Percentiles rank a stretch among this genome's conserved stretches.
Conservation (phyloP, 352 stramenopile genomes). For the Phytophthora fragariae region DNA sequence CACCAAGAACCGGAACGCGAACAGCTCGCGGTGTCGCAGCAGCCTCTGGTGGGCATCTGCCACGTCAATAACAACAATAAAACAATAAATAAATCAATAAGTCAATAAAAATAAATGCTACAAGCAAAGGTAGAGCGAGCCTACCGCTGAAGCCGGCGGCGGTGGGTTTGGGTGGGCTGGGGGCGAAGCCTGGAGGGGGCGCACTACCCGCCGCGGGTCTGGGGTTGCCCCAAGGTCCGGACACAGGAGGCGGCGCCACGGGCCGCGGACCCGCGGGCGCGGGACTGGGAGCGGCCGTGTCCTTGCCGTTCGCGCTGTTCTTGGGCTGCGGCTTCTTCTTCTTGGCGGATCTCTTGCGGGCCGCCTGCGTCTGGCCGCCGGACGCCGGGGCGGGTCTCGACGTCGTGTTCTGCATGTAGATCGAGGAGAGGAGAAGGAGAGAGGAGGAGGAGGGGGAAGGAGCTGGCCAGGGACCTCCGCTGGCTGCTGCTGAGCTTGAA, state of each 20-base stretch:
- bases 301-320: constrained; percentile 20
- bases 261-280: constrained; percentile 20
- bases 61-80: background rate
- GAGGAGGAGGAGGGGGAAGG: constrained; percentile 8
- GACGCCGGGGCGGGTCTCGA: constrained; percentile 11
- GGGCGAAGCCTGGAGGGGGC: constrained; percentile 40
- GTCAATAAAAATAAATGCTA: background rate
- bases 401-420: constrained; percentile 39
- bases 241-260: constrained; percentile 48
- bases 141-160: constrained; percentile 57
- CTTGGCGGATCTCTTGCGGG: constrained; percentile 46
- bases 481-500: constrained; percentile 21
- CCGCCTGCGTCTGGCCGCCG: constrained; percentile 4
- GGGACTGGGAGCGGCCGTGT: background rate
- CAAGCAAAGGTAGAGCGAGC: constrained; percentile 3
- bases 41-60: constrained; percentile 70
- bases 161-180: constrained; percentile 18
- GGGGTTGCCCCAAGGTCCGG: constrained; percentile 43
- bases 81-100: constrained; percentile 1
- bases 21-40: constrained; percentile 80
- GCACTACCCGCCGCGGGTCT: constrained; percentile 23
- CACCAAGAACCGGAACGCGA: constrained; percentile 85
- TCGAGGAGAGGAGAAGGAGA: constrained; percentile 1
- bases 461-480: background rate
- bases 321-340: too few species aligned